A percentile compares a stretch with the other conserved stretches of the same genome.
Conservation (phyloP, 2,329 filamentous ascomycete genomes). For the Trichoderma semiorbis region DNA sequence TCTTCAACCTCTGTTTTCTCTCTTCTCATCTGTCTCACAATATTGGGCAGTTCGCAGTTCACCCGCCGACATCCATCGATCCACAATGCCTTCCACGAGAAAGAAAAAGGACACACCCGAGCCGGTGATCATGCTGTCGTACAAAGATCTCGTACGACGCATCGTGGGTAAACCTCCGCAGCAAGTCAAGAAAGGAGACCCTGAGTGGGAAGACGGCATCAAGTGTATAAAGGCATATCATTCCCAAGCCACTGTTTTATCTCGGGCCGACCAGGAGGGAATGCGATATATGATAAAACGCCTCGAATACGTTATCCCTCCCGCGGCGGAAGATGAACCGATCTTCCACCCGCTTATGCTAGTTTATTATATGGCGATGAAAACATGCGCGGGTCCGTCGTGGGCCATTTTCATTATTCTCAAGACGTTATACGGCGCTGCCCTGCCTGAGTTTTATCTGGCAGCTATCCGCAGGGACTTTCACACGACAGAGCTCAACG, state of each 20-base stretch:
- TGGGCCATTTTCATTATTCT: neutral
- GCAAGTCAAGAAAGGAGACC: neutral
- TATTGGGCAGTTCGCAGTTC: neutral
- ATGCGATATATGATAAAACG: neutral
- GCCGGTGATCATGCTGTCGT: neutral
- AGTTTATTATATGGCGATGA: no score
- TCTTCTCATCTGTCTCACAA: neutral
- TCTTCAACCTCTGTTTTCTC: neutral
- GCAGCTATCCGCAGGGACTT: neutral
- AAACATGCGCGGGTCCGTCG: neutral
- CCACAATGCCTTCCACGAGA: neutral
- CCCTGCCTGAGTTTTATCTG: neutral
- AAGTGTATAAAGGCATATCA: neutral
- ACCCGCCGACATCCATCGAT: neutral
- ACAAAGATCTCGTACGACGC: neutral
- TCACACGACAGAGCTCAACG: neutral
- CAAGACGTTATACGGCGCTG: neutral
- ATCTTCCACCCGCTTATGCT: no score
- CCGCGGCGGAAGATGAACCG: no score
- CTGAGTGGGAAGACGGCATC: neutral
- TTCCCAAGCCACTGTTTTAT: neutral
- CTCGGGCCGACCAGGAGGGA: neutral
- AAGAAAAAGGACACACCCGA: no score
- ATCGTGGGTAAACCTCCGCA: neutral
- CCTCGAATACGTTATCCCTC: no score